Percentiles rank a stretch among this genome's conserved stretches.
phyloP scores from a whole-genome alignment of 352 stramenopile species.

The Peronosclerospora sorghi region DNA sequence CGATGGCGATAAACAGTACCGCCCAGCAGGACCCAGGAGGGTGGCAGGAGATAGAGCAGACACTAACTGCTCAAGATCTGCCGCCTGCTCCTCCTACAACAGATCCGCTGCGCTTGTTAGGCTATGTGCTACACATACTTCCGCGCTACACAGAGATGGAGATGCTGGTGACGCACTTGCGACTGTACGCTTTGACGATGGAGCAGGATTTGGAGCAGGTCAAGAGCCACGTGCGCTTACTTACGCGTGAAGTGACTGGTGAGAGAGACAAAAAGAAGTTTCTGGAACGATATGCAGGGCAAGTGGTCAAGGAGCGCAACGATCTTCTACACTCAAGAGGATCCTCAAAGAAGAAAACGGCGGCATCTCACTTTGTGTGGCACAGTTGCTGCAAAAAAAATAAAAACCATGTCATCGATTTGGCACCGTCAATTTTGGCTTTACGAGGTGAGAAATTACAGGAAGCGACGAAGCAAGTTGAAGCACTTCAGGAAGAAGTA shows the following conservation, averaged over 20 bases:
- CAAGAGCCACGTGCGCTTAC: conserved; percentile 42
- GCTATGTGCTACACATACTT: conserved; percentile 64
- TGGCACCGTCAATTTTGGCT: conserved; percentile 57
- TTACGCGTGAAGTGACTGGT: conserved; percentile 32
- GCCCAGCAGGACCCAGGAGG: conserved; percentile 12
- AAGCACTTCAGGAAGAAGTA: conserved; percentile 43
- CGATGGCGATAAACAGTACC: conserved; percentile 8
- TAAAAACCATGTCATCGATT: conserved; percentile 42
- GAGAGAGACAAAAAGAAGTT: conserved; percentile 77
- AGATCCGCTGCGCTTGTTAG: conserved; percentile 60
- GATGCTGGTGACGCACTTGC: conserved; percentile 64
- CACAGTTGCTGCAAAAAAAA: conserved; percentile 79
- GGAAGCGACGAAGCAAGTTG: conserved; percentile 36
- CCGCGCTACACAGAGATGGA: conserved; percentile 79
- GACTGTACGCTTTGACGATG: conserved; percentile 53
- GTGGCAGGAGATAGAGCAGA: conserved; percentile 53
- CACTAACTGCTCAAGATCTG: conserved; percentile 37
- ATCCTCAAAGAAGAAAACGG: conserved; percentile 27
- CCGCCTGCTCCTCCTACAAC: conserved; percentile 55
- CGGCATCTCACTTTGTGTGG: conserved; percentile 51
- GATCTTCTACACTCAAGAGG: conserved; percentile 55
- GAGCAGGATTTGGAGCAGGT: conserved; percentile 72
- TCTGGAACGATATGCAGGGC: conserved; percentile 64
- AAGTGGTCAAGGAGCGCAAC: conserved; percentile 82
- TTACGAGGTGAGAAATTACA: conserved; percentile 72